These are phyloP conservation scores for Suillus ampliporus DNA, from an alignment of 768 basidiomycete species.

Conservation along the genomic window DNA sequence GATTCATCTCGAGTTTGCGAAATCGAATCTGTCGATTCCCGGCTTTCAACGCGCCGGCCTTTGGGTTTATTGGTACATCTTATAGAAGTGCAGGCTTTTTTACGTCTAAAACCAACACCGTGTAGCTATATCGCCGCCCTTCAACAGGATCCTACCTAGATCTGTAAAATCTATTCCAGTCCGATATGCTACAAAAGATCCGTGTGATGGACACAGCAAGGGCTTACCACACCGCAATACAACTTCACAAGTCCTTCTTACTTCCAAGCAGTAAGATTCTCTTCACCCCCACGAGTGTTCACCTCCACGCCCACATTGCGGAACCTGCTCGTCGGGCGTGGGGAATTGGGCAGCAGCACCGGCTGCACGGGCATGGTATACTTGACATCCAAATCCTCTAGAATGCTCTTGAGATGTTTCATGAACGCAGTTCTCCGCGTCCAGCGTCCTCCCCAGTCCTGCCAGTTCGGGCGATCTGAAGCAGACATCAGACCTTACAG, in stretches of 20 bases:
- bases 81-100: constrained; percentile 10
- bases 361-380: constrained; percentile 80
- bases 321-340: constrained; percentile 1
- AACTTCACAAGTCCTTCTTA: neutral
- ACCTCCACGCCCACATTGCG: constrained; percentile 15
- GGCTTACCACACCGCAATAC: neutral
- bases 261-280: constrained; percentile 7
- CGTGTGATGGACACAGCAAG: neutral
- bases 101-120: constrained; percentile 14
- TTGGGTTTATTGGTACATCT: neutral
- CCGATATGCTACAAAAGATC: neutral
- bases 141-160: constrained; percentile 38
- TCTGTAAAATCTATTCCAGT: neutral
- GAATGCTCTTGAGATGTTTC: constrained; percentile 69
- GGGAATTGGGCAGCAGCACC: constrained; percentile 52
- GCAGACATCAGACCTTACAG: constrained; percentile 7
- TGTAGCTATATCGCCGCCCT: constrained; percentile 30
- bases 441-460: constrained; percentile 87
- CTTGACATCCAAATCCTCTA: constrained; percentile 76
- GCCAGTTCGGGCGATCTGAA: constrained; percentile 81
- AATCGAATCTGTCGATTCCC: neutral
- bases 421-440: constrained; percentile 75
- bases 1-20: neutral
- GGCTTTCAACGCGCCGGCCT: neutral
- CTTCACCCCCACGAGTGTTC: constrained; percentile 15